phyloP scores from a whole-genome alignment of 2,329 filamentous ascomycete genomes.

The Calonectria fujianensis region DNA sequence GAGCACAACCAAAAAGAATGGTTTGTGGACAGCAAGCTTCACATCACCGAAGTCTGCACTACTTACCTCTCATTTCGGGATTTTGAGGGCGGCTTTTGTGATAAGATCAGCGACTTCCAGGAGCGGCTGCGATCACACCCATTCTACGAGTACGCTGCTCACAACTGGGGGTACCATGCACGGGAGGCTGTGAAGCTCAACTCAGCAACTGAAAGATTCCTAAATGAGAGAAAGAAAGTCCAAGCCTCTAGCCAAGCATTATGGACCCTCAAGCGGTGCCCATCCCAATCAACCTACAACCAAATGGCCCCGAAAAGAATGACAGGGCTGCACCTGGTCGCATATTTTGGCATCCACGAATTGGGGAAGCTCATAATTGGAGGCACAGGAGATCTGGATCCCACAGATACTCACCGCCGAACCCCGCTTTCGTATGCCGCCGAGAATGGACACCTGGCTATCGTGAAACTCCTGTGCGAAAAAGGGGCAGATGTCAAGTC shows the following conservation, averaged over 20 bases:
- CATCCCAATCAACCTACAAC: slow-evolving; percentile 25
- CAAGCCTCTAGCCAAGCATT: slow-evolving; percentile 48
- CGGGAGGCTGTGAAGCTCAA: slow-evolving; percentile 34
- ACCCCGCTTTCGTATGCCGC: neutral
- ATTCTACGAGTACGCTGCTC: slow-evolving; percentile 58
- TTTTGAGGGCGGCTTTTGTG: slow-evolving; percentile 42
- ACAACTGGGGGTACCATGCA: slow-evolving; percentile 60
- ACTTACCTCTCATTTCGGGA: slow-evolving; percentile 60
- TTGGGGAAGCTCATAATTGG: neutral
- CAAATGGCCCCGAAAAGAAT: slow-evolving; percentile 38
- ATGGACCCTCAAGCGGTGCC: slow-evolving; percentile 25
- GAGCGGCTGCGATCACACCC: slow-evolving; percentile 48
- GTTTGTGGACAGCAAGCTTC: slow-evolving; percentile 56
- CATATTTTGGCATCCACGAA: slow-evolving; percentile 47
- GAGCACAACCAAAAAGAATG: slow-evolving; percentile 51
- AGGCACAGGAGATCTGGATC: neutral
- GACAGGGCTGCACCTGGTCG: slow-evolving; percentile 51
- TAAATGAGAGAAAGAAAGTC: slow-evolving; percentile 40
- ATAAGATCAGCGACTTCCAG: slow-evolving; percentile 45
- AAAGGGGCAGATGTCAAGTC: neutral
- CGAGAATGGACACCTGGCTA: neutral
- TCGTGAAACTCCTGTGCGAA: neutral
- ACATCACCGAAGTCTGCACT: slow-evolving; percentile 58
- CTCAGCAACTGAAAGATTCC: slow-evolving; percentile 43
- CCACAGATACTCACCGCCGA: neutral